Evolutionary conservation across 1,284 basidiomycete species (phyloP).

Genomic region (Heterobasidion annosum): DNA sequence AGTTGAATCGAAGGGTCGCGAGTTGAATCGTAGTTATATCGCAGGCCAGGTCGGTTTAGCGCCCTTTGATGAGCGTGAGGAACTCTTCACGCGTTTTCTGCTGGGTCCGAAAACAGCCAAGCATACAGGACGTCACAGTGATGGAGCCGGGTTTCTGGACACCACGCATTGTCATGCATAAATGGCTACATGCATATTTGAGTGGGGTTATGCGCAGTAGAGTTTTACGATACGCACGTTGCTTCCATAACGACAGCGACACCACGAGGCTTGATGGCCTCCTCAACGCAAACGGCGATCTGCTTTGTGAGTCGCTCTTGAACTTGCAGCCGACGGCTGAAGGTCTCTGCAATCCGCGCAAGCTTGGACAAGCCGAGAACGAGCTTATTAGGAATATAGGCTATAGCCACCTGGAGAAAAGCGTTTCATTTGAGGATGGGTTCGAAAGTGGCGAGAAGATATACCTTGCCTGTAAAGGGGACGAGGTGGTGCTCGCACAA

Average conservation of each 20-base stretch:
- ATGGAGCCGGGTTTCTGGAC: constrained; percentile 97
- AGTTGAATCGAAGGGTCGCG: neutral
- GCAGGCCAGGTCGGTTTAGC: neutral
- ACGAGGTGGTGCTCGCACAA: constrained; percentile 99
- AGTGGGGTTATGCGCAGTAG: constrained; percentile 4
- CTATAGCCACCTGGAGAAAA: constrained; percentile 46
- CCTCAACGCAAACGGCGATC: constrained; percentile 94
- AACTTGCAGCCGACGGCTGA: constrained; percentile 91
- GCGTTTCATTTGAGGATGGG: constrained; percentile 7
- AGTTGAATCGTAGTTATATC: constrained; percentile 3
- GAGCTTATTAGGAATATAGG: constrained; percentile 91
- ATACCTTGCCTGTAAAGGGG: constrained; percentile 94
- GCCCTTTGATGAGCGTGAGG: constrained; percentile 63
- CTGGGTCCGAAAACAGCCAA: constrained; percentile 94
- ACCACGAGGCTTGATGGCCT: constrained; percentile 93
- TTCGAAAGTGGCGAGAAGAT: constrained; percentile 15
- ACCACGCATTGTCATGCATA: constrained; percentile 99
- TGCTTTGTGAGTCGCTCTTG: constrained; percentile 98
- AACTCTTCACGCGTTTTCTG: constrained; percentile 98
- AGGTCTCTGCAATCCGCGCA: constrained; percentile 96
- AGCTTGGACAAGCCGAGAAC: constrained; percentile 98
- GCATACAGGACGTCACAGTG: constrained; percentile 98
- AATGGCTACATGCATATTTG: constrained; percentile 52
- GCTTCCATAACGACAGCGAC: constrained; percentile 99
- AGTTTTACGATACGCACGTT: constrained; percentile 52